These are phyloP conservation scores for Monosporozyma solicola DNA, from an alignment of 805 yeast species.

Conservation along the genomic window DNA sequence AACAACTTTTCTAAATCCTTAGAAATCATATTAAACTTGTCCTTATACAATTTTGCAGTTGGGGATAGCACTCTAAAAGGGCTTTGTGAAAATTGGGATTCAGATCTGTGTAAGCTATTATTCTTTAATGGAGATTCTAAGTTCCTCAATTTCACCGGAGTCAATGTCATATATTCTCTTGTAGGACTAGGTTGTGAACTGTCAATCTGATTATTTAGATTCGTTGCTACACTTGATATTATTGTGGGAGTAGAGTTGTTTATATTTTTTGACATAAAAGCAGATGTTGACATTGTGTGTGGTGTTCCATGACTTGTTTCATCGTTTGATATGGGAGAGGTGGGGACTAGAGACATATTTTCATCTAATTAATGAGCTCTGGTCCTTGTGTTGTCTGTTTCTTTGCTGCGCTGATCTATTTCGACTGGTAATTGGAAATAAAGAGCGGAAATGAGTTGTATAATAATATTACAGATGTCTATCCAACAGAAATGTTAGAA, in stretches of 20 bases:
- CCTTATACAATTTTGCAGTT: slow-evolving; percentile 15
- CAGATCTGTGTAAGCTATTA: background rate
- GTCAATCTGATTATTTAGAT: background rate
- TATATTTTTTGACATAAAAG: background rate
- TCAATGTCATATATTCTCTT: slow-evolving; percentile 18
- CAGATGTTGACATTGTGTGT: background rate
- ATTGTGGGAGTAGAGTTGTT: background rate
- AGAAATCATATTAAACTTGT: slow-evolving; percentile 26
- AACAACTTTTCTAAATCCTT: slow-evolving; percentile 26
- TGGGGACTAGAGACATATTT: background rate
- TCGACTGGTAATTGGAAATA: background rate
- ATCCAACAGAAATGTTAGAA: background rate
- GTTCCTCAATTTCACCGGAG: slow-evolving; percentile 21
- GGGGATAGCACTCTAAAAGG: slow-evolving; percentile 2
- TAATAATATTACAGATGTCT: background rate
- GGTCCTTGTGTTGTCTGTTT: background rate
- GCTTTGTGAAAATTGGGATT: background rate
- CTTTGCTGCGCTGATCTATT: background rate
- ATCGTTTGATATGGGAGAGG: background rate
- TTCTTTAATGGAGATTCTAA: slow-evolving; percentile 13
- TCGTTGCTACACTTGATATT: background rate
- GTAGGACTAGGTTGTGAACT: slow-evolving; percentile 1
- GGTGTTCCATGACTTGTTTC: background rate
- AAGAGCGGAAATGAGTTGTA: background rate
- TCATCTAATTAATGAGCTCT: background rate